Base-by-base conservation (phyloP, 1,284 basidiomycete species). In the Malassezia brasiliensis region DNA sequence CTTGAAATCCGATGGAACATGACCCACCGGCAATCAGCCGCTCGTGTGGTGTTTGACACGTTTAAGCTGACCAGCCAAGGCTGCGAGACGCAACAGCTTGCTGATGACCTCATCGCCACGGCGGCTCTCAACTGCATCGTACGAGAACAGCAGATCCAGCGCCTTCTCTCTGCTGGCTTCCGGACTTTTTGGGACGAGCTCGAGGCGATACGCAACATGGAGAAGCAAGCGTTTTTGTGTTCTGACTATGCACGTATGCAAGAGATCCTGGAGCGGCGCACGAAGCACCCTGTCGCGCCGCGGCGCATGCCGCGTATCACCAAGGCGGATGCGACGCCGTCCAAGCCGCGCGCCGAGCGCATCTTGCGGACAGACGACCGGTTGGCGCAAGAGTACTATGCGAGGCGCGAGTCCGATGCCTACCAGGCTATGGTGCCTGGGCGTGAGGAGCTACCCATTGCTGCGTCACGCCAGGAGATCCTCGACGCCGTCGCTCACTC, bases 131-230 rank as follows among this genome's bases (percentile, higher is more conserved):
- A 19, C 77, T 94, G 48, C 50, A 61, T 70, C 37, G 68, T 69
- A 22, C 66, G 68, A 17, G 70, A 71, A 49, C 66, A 70, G 31
- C 66, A 72, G 7, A 61, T 66, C 1, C 67, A 76, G 56, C 69
- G 75, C 17, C 64, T 67, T 28, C 79, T 98, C 20, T 88, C 90
- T n/a, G 79, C 85, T 0, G 81, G 82, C 10, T 94, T 85, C 74
- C 82, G 90, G 54, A 87, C 90, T 68, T 78, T 96, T 36, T 99
- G 94, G 94, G 86, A 90, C 56, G 89, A 96, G 76, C 78, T 96
- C 20, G 88, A 91, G 66, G 74, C 70, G 5, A 76, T 78, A 30
- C 79, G 87, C 57, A 86, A 85, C 65, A 66, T 74, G 9, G 78
- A 78, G 40, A 83, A 86, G 48, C 83, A 90, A 58, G 75, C 72